A percentile compares a stretch with the other conserved stretches of the same genome.
Conservation (phyloP, 257 asterid species). For the Perilla frutescens region DNA sequence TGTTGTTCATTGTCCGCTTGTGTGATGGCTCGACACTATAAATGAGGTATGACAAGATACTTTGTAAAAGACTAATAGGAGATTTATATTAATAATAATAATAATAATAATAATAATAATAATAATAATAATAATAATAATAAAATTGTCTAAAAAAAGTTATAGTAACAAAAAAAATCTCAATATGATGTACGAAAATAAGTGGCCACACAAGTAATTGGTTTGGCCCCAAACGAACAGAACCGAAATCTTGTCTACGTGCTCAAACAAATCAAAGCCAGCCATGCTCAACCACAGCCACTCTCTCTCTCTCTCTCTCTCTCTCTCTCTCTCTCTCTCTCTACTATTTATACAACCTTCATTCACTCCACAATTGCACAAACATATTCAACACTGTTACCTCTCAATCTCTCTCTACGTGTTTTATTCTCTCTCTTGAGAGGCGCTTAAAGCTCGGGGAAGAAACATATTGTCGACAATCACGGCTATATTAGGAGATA, state of each 20-base stretch:
- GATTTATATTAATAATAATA: no score
- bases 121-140: no score
- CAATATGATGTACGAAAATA: no score
- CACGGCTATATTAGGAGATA: slow-evolving; percentile 83
- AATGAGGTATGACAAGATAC: no score
- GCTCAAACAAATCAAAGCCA: neutral
- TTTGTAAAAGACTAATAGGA: no score
- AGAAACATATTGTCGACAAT: slow-evolving; percentile 56
- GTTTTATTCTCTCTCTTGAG: neutral
- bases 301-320: neutral
- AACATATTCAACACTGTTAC: neutral
- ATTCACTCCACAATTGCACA: neutral
- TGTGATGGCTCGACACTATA: no score
- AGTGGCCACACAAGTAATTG: no score
- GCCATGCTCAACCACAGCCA: slow-evolving; percentile 25
- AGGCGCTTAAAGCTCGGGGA: slow-evolving; percentile 54
- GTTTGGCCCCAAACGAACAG: no score
- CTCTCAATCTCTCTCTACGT: neutral
- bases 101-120: no score
- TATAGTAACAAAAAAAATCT: no score
- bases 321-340: neutral
- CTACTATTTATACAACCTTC: slow-evolving; percentile 14
- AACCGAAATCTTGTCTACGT: neutral
- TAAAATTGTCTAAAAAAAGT: no score
- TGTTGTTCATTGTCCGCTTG: no score